Base-by-base conservation (phyloP, 2,329 filamentous ascomycete species). In the Westerdykella aurantiaca region DNA sequence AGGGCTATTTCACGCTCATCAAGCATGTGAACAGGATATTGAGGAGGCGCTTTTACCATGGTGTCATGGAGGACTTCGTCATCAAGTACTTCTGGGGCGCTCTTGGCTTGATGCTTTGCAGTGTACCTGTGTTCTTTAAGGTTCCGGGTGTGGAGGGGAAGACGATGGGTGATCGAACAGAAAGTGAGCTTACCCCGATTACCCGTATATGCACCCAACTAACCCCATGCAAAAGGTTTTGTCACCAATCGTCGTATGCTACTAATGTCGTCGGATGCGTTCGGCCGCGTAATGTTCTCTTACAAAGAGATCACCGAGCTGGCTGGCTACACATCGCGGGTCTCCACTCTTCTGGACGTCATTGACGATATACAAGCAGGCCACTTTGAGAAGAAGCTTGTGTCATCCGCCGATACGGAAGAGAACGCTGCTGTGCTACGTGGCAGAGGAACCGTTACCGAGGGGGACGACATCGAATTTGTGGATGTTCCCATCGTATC, bases 1-100 rank as follows among this genome's bases (percentile, higher is more conserved):
- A 97, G 72, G 91, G 93, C 13, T 98, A 98, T 69, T 98, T 98
- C 63, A 98, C 93, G 2, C 77, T 98, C 31, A 98, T 98, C 73
- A 97, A 96, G 71, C 93, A 98, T 69, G 91, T 98, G 63, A 98
- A 98, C 68, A 84, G 95, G 61, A 96, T 97, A 52, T 72, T 98
- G 49, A 80, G 90, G 33, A 78, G 88, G 49, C 81, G 93, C 39
- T 86, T 98, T 66, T 97, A 97, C 67, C 91, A 98, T 66, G 91
- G 90, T n/a, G 85, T 98, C 60, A 96, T 97, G 91, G 93, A 98
- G 66, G 93, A 98, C 67, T 98, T 96, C 68, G 88, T 97, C 45
- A 95, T 98, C 69, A 98, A 98, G 69, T 98, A 98, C 66, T 93
- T 97, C 70, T 98, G 93, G 93, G 93, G 93, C 34, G 91, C 93